Evolutionary conservation across 805 yeast species (phyloP), one percentile per base, ranked within the genome.

Genomic region (Candida yuanshanica): DNA sequence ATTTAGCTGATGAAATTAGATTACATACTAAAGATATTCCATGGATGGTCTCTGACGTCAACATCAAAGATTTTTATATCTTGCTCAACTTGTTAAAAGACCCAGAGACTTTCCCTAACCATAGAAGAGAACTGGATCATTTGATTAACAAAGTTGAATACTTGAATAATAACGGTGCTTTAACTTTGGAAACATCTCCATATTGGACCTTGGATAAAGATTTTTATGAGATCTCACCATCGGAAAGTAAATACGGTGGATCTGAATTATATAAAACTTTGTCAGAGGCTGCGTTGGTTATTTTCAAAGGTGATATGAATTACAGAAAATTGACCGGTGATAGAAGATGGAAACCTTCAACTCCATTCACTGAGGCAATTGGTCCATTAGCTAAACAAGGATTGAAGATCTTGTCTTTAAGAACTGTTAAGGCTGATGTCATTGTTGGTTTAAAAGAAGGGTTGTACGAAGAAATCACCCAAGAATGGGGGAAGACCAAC

Each of bases 351-450:
- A 79, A 79, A 16, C 74, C 83, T 43, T 77, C 88, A 3, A 86
- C 95, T 0, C 73, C 89, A 2, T 95, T 91, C 66, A 51, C 46
- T 4, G 60, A 64, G 0, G 91, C 96, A 5, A 74, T 91, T 45
- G 85, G 84, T 41, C 74, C 77, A 4, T 69, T 91, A 49, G 83
- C 83, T 1, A 49, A 62, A 0, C 72, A 80, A 23, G 81, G 81
- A 8, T 66, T 93, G 41, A 80, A 79, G 13, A 52, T 87, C 21
- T 68, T 88, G 44, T 76, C 95, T 25, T 72, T 93, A 53, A 79
- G 99, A 68, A 93, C 98, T 2, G 83, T 95, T 62, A 93, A 93
- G 65, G 97, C 98, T 1, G 99, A 93, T 59, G 98, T 90, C 7
- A 81, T 84, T 40, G 96, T 86, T 32, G 98, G 95, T 2, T 74